Evolutionary conservation across 2,329 filamentous ascomycete genomes (phyloP), one percentile per base, ranked within the genome.

Genomic region (Penicillium sp.): DNA sequence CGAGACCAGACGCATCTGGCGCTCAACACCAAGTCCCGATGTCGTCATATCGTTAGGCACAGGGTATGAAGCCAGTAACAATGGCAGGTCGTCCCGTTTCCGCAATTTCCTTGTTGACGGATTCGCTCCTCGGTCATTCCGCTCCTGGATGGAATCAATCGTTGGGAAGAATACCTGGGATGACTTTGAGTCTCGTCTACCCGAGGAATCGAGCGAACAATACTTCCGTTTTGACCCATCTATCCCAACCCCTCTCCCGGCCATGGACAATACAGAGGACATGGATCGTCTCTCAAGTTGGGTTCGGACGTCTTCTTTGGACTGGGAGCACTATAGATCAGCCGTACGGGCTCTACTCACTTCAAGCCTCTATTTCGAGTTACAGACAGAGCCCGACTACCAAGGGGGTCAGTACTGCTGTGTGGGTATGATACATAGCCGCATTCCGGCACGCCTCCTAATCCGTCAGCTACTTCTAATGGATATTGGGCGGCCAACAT

Each of bases 61-160:
- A n/a, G 58, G 58, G 7, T 64, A 62, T 17, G 50, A 58, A 30
- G 51, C 49, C 6, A 7, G 26, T 5, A 23, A 17, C 23, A 21
- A 26, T 15, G 51, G 50, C 21, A 61, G 50, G n/a, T 45, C 44
- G 47, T 56, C 60, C 13, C 38, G 23, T 17, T 66, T 64, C 48
- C 60, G 62, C 15, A 66, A 66, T 53, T 29, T 65, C 21, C 49
- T 66, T 23, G 8, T 65, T 6, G 63, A 67, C 58, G 61, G 65
- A 21, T 51, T 9, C 5, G 26, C 15, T 35, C 49, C 29, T n/a
- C 31, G 49, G 38, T 23, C 13, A 5, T 51, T 29, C 26, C 49
- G 49, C 19, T 45, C 41, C 15, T 13, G 41, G 15, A 45, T 45
- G 41, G 41, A 45, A 45, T 45, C 41, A 13, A 7, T n/a, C 5